A percentile compares a stretch with the other conserved stretches of the same genome.
These are phyloP conservation scores for Leccinum uliginosum DNA, from an alignment of 768 basidiomycete genomes.

Conservation along the genomic window DNA sequence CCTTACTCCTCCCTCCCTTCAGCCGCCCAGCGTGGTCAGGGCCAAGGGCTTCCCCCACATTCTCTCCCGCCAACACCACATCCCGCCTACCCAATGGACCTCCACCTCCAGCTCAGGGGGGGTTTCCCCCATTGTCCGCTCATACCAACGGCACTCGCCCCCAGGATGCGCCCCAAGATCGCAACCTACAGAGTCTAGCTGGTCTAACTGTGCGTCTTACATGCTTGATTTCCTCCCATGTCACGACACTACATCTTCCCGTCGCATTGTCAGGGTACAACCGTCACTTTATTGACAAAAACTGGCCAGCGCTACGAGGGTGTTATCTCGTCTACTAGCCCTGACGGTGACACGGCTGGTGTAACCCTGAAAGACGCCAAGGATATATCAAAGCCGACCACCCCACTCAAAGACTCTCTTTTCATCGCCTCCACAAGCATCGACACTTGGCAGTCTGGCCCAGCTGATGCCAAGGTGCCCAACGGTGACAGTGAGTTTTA, in stretches of 20 bases:
- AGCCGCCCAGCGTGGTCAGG: slow-evolving; percentile 61
- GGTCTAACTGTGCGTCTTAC: slow-evolving; percentile 62
- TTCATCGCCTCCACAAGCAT: slow-evolving; percentile 74
- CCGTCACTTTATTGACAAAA: slow-evolving; percentile 73
- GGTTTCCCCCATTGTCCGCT: slow-evolving; percentile 41
- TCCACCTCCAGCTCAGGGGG: slow-evolving; percentile 31
- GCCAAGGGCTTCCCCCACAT: slow-evolving; percentile 66
- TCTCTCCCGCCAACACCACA: slow-evolving; percentile 46
- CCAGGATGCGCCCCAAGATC: slow-evolving; percentile 50
- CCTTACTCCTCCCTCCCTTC: slow-evolving; percentile 10
- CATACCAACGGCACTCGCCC: slow-evolving; percentile 47
- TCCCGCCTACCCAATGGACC: slow-evolving; percentile 42
- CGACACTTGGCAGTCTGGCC: slow-evolving; percentile 68
- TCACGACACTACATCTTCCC: slow-evolving; percentile 15
- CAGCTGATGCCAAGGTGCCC: slow-evolving; percentile 62
- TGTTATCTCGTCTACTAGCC: slow-evolving; percentile 53
- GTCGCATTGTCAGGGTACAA: slow-evolving; percentile 55
- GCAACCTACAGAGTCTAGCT: slow-evolving; percentile 58
- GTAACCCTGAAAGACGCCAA: slow-evolving; percentile 75
- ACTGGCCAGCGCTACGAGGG: slow-evolving; percentile 71
- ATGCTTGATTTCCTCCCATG: slow-evolving; percentile 6
- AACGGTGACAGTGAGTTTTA: slow-evolving; percentile 65
- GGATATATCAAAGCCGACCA: slow-evolving; percentile 62
- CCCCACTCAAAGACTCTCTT: slow-evolving; percentile 63
- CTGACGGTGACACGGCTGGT: slow-evolving; percentile 66